Evolutionary conservation across 306 rosid genomes (phyloP), one percentile per base, ranked within the genome.

Genomic region (Vigna radiata): DNA sequence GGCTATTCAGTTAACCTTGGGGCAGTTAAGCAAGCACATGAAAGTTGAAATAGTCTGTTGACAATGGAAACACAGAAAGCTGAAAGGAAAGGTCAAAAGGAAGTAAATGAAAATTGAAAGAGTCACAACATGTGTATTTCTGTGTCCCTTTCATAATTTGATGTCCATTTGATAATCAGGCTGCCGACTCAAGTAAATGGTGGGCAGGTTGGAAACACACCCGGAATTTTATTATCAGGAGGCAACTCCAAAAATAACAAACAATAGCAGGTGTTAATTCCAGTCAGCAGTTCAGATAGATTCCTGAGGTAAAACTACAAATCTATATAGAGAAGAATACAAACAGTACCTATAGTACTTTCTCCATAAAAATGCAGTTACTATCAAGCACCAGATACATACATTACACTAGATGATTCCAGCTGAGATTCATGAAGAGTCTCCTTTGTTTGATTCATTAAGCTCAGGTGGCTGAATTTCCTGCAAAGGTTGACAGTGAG

Each of bases 381-480:
- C 31, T 47, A 55, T 33, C 68, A 81, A 69, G 61, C 55, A 77
- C 63, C 27, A 73, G 43, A 80, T 66, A 46, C 80, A 37, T 66
- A 93, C 98, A 90, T 91, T 54, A 71, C 85, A 72, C 70, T 84
- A 47, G 62, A 63, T 80, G 92, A 83, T 62, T 81, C 87, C 31
- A 74, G 84, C 87, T 75, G 81, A 74, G 83, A 77, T 73, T 83
- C 83, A 47, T 55, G 80, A 81, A 81, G 82, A 70, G 83, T 69
- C 68, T 76, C 88, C 83, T 88, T 88, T 84, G 86, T 88, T 88
- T 84, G 86, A 76, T 81, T 88, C 96, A 76, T 82, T 81, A 68
- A 72, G 81, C 84, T 83, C 91, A 78, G 97, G 80, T 37, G 91
- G 87, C 71, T 87, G 98, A 77, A 88, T 90, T 94, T 91, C 98